These are phyloP conservation scores for Kodamaea neixiangensis DNA, from an alignment of 805 yeast genomes.

Conservation along the genomic window DNA sequence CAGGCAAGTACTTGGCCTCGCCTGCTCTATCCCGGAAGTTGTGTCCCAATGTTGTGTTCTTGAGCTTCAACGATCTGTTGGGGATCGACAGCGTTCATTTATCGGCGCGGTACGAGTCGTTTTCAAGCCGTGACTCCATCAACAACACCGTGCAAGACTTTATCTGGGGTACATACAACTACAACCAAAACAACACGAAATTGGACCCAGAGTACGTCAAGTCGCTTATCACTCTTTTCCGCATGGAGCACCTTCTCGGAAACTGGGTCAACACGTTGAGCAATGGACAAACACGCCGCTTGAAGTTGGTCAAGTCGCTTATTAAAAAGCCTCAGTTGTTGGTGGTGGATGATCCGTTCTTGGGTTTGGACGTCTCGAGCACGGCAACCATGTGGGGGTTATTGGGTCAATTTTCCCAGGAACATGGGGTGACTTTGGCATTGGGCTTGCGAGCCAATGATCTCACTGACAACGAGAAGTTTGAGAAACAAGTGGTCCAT, in stretches of 20 bases:
- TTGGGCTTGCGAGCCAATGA: constrained; percentile 81
- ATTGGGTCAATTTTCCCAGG: constrained; percentile 20
- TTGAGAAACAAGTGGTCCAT: constrained; percentile 45
- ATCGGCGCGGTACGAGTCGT: constrained; percentile 87
- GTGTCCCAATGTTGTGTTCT: constrained; percentile 45
- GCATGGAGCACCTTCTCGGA: constrained; percentile 56
- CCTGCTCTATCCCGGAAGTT: constrained; percentile 58
- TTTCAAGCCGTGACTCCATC: constrained; percentile 24
- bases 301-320: constrained; percentile 77
- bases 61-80: constrained; percentile 37
- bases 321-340: constrained; percentile 64
- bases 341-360: constrained; percentile 86
- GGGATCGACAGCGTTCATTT: constrained; percentile 61
- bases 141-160: constrained; percentile 33
- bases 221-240: constrained; percentile 49
- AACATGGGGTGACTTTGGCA: constrained; percentile 56
- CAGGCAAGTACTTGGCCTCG: constrained; percentile 52
- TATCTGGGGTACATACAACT: constrained; percentile 59
- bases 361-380: constrained; percentile 85
- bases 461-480: constrained; percentile 37
- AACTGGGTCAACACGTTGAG: constrained; percentile 86
- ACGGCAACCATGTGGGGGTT: constrained; percentile 53
- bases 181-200: constrained; percentile 36
- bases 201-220: constrained; percentile 32
- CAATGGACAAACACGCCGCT: constrained; percentile 92